Evolutionary conservation across 1,139 yeast species (phyloP), one percentile per base, ranked within the genome.

Genomic region (Yamadazyma trypodendri): DNA sequence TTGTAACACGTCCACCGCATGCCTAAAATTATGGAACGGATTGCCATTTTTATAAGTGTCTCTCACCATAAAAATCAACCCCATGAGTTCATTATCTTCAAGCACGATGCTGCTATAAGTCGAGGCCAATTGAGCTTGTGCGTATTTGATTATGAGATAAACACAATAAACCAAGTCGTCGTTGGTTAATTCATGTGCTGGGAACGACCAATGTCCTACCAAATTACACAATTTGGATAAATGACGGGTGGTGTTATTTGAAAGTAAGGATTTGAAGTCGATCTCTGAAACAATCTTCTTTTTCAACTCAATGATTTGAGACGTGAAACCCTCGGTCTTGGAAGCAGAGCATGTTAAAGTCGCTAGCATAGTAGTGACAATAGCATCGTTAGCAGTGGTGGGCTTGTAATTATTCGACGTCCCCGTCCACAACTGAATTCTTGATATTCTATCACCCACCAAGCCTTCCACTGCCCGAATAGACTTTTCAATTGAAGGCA

Each of bases 1-100:
- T 63, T 92, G 98, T 55, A 90, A 65, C 6, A 92, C 98, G 62
- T 92, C 98, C 12, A 88, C 86, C 0, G 96, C 97, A 62, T 92
- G 98, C 49, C 96, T 78, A 57, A 89, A 92, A 63, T 90, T 90
- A 64, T 92, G 98, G 66, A 90, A 92, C 6, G 92, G 88, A 55
- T 90, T 89, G 2, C 88, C 88, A 49, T 79, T 78, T 54, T 84
- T 81, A 58, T 92, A 92, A 32, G 86, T 77, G 51, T 85, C 85
- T 46, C 95, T 75, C 5, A 83, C 74, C 54, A 77, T 72, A 47
- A 79, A 76, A 21, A 84, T 63, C 46, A 86, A 71, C n/a, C 74
- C 74, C 35, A 79, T 58, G 18, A 84, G 61, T 42, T 70, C 72
- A 49, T 74, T 73, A 17, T 37, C 24, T 24, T 68, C 63, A 12